phyloP scores from a whole-genome alignment of 768 basidiomycete genomes.

The Termitomyces sp. region DNA sequence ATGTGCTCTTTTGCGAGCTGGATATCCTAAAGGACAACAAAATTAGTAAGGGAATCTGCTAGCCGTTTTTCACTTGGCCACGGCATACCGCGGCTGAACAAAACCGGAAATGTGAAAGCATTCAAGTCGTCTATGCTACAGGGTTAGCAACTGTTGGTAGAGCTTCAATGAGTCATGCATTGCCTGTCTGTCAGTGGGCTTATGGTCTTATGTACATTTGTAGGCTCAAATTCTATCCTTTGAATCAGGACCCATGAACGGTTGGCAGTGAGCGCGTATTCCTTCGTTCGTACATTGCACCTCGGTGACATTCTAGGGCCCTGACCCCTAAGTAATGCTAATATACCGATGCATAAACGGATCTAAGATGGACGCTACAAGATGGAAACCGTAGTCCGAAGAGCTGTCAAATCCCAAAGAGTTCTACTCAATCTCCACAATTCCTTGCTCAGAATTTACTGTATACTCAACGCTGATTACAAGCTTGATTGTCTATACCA shows the following conservation, averaged over 20 bases:
- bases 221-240: background rate
- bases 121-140: background rate
- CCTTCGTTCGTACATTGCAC: background rate
- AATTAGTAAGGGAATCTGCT: slow-evolving; percentile 1
- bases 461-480: background rate
- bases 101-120: slow-evolving; percentile 6
- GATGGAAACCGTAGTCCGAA: background rate
- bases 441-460: background rate
- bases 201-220: too few species aligned
- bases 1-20: background rate
- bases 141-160: background rate
- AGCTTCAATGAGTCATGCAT: background rate
- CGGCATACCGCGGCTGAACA: slow-evolving; percentile 3
- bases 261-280: background rate
- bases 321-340: background rate
- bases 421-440: too few species aligned
- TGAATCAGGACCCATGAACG: too few species aligned
- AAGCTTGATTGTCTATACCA: background rate
- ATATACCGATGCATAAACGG: background rate
- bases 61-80: background rate
- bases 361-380: background rate
- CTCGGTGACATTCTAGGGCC: background rate
- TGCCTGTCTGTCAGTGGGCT: background rate
- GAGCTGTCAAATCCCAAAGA: background rate
- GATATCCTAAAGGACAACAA: background rate